Percentiles rank a stretch among this genome's conserved stretches.
phyloP scores from a whole-genome alignment of 352 stramenopile species.

The Elongisporangium senticosum region DNA sequence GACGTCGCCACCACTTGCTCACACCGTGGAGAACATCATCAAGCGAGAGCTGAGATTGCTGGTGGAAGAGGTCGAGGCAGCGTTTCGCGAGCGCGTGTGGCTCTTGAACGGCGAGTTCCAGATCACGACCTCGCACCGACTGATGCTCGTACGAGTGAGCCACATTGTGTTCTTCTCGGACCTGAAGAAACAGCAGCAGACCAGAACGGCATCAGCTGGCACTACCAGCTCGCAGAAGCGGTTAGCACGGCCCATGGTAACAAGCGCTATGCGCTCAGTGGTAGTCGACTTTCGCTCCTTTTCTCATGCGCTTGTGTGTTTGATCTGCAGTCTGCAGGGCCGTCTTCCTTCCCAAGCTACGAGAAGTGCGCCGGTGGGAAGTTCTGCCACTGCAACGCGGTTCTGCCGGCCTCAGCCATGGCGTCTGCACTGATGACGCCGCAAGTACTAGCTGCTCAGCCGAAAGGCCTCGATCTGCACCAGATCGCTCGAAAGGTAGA shows the following conservation, averaged over 20 bases:
- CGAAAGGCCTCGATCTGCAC: constrained; percentile 28
- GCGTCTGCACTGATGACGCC: background rate
- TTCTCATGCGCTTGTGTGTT: background rate
- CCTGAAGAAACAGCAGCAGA: constrained; percentile 10
- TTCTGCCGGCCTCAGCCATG: constrained; percentile 3
- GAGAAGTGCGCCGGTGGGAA: constrained; percentile 28
- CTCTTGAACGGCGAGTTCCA: constrained; percentile 53
- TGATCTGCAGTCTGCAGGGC: constrained; percentile 5
- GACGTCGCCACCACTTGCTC: constrained; percentile 1
- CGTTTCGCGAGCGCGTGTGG: constrained; percentile 32
- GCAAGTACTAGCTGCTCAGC: constrained; percentile 11
- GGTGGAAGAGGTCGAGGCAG: constrained; percentile 37
- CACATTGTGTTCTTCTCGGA: constrained; percentile 55
- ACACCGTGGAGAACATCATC: constrained; percentile 40
- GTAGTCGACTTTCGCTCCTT: too few relatives aligned
- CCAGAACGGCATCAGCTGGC: background rate
- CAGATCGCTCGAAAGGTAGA: constrained; percentile 57
- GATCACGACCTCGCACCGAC: constrained; percentile 41
- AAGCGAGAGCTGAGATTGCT: constrained; percentile 37
- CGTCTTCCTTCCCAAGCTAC: constrained; percentile 9
- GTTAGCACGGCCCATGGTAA: background rate
- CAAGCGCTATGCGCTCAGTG: too few relatives aligned
- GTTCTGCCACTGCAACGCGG: constrained; percentile 45
- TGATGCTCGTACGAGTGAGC: constrained; percentile 51
- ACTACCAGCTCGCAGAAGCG: background rate